These are phyloP conservation scores for Mimosa bimucronata DNA, from an alignment of 306 rosid species.

Conservation along the genomic window DNA sequence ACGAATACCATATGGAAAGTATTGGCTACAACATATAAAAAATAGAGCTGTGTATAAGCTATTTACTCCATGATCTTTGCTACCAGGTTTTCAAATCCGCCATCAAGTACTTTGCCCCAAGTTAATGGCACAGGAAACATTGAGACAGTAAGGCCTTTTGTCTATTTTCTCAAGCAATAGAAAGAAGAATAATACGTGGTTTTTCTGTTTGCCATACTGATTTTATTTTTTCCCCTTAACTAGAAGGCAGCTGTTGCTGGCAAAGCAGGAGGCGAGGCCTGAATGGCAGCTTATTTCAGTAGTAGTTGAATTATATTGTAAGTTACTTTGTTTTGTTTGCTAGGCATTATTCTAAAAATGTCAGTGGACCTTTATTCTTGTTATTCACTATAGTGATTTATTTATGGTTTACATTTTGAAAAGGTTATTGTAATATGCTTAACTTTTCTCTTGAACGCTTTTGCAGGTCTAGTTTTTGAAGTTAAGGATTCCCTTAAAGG, in stretches of 20 bases:
- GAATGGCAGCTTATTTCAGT: constrained; percentile 31
- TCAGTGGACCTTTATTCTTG: background rate
- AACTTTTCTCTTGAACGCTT: background rate
- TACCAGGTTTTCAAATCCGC: constrained; percentile 59
- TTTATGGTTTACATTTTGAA: background rate
- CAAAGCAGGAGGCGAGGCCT: constrained; percentile 58
- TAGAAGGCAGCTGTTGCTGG: constrained; percentile 62
- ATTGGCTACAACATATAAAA: background rate
- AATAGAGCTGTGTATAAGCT: background rate
- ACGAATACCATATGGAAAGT: background rate
- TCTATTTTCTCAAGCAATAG: background rate
- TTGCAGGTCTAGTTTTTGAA: constrained; percentile 49
- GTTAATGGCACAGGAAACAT: constrained; percentile 64
- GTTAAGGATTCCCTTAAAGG: constrained; percentile 36
- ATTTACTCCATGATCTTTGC: constrained; percentile 1
- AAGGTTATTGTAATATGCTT: background rate
- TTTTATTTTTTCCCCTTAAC: constrained; percentile 28
- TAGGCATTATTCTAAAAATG: background rate
- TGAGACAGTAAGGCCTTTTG: constrained; percentile 61
- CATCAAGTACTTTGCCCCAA: constrained; percentile 46
- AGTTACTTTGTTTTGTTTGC: background rate
- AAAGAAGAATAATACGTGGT: background rate
- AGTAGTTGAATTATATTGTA: constrained; percentile 45
- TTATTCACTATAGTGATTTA: background rate
- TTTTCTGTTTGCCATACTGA: constrained; percentile 26